Percentiles rank a stretch among this genome's conserved stretches.
Conservation (phyloP, 345 rosid species). For the Citrus medica region DNA sequence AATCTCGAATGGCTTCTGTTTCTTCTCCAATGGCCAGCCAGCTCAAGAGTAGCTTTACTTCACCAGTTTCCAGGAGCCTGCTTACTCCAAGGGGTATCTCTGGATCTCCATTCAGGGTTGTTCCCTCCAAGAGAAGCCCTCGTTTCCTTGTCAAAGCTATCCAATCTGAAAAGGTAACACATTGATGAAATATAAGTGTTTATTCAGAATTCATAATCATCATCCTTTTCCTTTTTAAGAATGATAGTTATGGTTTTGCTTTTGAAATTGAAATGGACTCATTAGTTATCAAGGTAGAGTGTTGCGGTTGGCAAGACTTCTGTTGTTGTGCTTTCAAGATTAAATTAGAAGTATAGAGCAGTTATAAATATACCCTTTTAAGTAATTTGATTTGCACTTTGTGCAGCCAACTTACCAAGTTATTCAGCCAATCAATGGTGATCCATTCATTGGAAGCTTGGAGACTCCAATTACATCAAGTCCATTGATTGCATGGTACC, state of each 20-base stretch:
- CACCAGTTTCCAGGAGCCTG: slow-evolving; percentile 38
- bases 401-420: slow-evolving; percentile 93
- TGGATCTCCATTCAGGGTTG: slow-evolving; percentile 55
- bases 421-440: slow-evolving; percentile 91
- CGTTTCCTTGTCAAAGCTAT: slow-evolving; percentile 73
- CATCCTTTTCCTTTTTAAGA: neutral
- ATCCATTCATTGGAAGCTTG: slow-evolving; percentile 95
- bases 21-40: slow-evolving; percentile 92
- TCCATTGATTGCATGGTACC: slow-evolving; percentile 93
- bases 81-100: slow-evolving; percentile 62
- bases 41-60: slow-evolving; percentile 68
- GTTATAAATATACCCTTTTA: too few relatives aligned
- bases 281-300: too few relatives aligned
- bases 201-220: neutral
- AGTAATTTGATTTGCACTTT: too few relatives aligned
- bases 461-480: slow-evolving; percentile 95
- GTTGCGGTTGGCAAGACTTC: too few relatives aligned
- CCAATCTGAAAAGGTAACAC: slow-evolving; percentile 65
- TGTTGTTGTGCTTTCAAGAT: too few relatives aligned
- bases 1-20: slow-evolving; percentile 41
- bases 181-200: neutral
- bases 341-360: too few relatives aligned
- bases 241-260: neutral
- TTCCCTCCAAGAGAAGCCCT: slow-evolving; percentile 45
- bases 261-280: too few relatives aligned